Evolutionary conservation across 225 moss, liverwort and hornwort genomes (phyloP).

Genomic region (Bryum argenteum): DNA sequence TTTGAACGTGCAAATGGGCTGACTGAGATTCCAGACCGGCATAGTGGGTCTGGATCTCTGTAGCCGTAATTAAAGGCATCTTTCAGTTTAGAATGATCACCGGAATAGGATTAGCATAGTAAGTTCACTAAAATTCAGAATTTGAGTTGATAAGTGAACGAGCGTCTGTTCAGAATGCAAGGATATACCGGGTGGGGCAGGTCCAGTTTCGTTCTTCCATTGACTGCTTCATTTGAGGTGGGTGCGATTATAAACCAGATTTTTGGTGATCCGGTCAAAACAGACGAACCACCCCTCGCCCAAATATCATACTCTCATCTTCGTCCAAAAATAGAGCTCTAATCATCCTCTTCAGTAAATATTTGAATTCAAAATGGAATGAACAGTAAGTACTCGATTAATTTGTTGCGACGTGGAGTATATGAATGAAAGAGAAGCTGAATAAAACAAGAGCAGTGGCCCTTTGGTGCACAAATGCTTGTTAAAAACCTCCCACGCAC

Average conservation of each 20-base stretch:
- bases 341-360: background rate
- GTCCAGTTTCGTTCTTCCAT: background rate
- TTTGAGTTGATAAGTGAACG: background rate
- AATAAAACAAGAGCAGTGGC: background rate
- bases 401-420: no score
- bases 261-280: background rate
- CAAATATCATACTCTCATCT: no score
- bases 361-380: no score
- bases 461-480: background rate
- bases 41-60: background rate
- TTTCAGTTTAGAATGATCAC: background rate
- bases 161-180: slow-evolving; percentile 12
- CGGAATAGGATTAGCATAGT: slow-evolving; percentile 12
- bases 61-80: background rate
- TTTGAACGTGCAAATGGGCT: background rate
- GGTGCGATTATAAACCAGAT: background rate
- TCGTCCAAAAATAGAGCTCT: no score
- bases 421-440: background rate
- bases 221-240: slow-evolving; percentile 8
- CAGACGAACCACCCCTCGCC: no score
- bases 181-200: background rate
- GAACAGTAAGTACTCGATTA: background rate
- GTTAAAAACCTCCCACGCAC: background rate
- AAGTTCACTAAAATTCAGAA: background rate
- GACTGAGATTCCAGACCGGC: background rate